These are phyloP conservation scores for Neoascochyta sp. DNA, from an alignment of 2,329 filamentous ascomycete species.

Conservation along the genomic window DNA sequence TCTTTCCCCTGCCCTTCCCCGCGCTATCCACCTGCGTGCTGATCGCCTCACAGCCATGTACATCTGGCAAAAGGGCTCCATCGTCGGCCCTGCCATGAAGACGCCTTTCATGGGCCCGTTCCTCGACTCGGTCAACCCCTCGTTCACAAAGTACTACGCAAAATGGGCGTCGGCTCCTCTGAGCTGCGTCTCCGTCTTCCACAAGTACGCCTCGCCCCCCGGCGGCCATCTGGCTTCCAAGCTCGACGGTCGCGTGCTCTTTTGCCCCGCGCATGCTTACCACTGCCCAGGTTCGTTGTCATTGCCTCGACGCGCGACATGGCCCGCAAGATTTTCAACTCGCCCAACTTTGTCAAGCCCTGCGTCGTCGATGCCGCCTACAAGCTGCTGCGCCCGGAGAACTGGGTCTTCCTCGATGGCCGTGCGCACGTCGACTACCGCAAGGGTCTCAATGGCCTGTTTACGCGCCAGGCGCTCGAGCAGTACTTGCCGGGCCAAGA, in stretches of 20 bases:
- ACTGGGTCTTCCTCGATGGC: constrained; percentile 97
- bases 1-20: constrained; percentile 2
- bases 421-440: constrained; percentile 94
- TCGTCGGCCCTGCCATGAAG: constrained; percentile 48
- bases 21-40: too few relatives aligned
- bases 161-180: constrained; percentile 91
- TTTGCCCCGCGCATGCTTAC: constrained; percentile 13
- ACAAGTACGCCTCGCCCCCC: constrained; percentile 64
- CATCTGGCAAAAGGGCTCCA: constrained; percentile 45
- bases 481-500: constrained; percentile 89
- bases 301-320: constrained; percentile 94
- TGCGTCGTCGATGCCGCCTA: constrained; percentile 92
- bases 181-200: constrained; percentile 97
- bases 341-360: constrained; percentile 85
- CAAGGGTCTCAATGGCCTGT: constrained; percentile 91
- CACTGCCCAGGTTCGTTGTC: constrained; percentile 73
- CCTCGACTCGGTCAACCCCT: constrained; percentile 83
- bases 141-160: constrained; percentile 83
- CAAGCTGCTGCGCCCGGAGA: constrained; percentile 85
- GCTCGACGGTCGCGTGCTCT: constrained; percentile 4
- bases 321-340: constrained; percentile 95
- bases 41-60: constrained; percentile 51
- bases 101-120: constrained; percentile 76
- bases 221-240: too few relatives aligned
- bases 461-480: constrained; percentile 85